phyloP scores from a whole-genome alignment of 331 rosid species.

The Prunus yedoensis region DNA sequence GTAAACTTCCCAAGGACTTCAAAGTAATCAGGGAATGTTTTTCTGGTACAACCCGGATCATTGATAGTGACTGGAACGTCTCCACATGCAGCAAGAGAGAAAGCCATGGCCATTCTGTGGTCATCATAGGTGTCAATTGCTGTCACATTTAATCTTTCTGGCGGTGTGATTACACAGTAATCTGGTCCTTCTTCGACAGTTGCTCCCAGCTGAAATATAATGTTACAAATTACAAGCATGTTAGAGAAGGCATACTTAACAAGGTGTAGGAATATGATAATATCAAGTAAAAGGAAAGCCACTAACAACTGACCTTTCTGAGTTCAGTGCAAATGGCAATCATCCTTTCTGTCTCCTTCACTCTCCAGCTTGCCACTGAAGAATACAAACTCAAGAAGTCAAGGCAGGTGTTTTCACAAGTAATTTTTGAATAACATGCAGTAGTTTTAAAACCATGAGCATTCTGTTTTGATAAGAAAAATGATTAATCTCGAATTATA shows the following conservation, averaged over 20 bases:
- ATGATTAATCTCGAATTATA: not conserved
- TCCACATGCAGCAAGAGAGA: slow-evolving; percentile 96
- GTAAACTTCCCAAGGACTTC: slow-evolving; percentile 82
- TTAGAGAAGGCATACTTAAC: not conserved
- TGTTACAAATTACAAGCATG: not conserved
- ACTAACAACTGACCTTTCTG: slow-evolving; percentile 62
- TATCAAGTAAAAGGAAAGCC: slow-evolving; percentile 10
- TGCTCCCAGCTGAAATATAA: slow-evolving; percentile 80
- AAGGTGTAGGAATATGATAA: not conserved
- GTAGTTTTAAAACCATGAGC: not conserved
- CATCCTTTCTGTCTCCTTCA: slow-evolving; percentile 99
- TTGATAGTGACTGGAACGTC: slow-evolving; percentile 93
- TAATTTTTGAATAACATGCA: not conserved
- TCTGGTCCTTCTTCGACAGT: slow-evolving; percentile 97
- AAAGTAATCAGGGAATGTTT: slow-evolving; percentile 95
- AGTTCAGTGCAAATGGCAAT: slow-evolving; percentile 99
- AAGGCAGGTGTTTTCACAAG: slow-evolving; percentile 3
- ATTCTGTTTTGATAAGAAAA: not conserved
- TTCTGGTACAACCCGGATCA: slow-evolving; percentile 97
- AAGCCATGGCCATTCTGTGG: slow-evolving; percentile 99
- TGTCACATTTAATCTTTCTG: slow-evolving; percentile 71
- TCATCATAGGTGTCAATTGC: slow-evolving; percentile 96
- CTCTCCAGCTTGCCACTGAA: slow-evolving; percentile 99
- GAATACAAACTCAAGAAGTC: slow-evolving; percentile 21
- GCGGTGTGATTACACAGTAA: slow-evolving; percentile 95